A percentile compares a stretch with the other conserved stretches of the same genome.
phyloP scores from a whole-genome alignment of 768 basidiomycete genomes.

The Kwoniella bestiolae region DNA sequence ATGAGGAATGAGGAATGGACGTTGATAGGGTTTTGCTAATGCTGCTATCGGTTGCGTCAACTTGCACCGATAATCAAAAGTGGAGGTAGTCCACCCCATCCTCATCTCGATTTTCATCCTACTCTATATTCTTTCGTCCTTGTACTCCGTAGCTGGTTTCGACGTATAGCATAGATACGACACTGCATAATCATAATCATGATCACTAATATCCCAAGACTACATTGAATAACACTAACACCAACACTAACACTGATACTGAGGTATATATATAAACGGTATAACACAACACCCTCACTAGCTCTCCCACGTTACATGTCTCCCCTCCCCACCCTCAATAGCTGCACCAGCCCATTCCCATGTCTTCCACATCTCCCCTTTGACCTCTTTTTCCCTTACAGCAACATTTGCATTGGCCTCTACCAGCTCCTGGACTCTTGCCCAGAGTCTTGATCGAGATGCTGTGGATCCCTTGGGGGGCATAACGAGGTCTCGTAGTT shows the following conservation, averaged over 20 bases:
- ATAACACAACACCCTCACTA: neutral
- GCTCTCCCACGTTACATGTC: constrained; percentile 35
- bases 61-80: neutral
- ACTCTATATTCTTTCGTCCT: neutral
- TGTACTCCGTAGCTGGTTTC: too few species aligned
- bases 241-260: neutral
- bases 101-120: neutral
- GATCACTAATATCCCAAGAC: neutral
- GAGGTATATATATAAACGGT: neutral
- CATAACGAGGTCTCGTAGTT: constrained; percentile 55
- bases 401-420: constrained; percentile 55
- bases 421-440: constrained; percentile 41
- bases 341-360: constrained; percentile 55
- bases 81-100: constrained; percentile 23
- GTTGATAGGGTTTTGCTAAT: neutral
- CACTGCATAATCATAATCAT: neutral
- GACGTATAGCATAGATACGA: neutral
- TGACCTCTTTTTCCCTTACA: constrained; percentile 48
- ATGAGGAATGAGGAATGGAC: neutral
- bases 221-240: too few species aligned
- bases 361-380: constrained; percentile 53
- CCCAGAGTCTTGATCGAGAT: constrained; percentile 45
- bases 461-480: constrained; percentile 42
- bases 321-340: constrained; percentile 14
- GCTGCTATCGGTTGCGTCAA: neutral